These are phyloP conservation scores for Aegilops tauschii DNA, from an alignment of 176 grass and related monocot genomes.

Conservation along the genomic window DNA sequence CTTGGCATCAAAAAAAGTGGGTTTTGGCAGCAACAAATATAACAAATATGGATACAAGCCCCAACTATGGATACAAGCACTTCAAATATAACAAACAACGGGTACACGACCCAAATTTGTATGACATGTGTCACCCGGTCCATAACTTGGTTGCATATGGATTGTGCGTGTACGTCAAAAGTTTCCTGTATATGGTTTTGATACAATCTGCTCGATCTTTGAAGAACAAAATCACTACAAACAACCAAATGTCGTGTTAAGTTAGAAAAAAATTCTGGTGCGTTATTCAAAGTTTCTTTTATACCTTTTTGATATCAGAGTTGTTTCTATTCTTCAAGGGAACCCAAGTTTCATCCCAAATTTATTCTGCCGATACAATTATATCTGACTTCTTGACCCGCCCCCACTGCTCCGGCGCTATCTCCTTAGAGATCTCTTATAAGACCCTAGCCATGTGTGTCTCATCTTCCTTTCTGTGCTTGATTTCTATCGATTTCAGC, in stretches of 20 bases:
- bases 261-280: too few relatives aligned
- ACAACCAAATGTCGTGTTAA: too few relatives aligned
- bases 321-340: too few relatives aligned
- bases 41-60: neutral
- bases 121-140: too few relatives aligned
- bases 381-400: neutral
- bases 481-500: neutral
- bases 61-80: constrained; percentile 76
- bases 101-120: neutral
- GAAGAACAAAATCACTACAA: too few relatives aligned
- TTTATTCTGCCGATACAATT: neutral
- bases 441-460: neutral
- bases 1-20: constrained; percentile 77
- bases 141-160: too few relatives aligned
- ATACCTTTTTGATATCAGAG: too few relatives aligned
- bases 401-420: neutral
- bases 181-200: too few relatives aligned
- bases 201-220: too few relatives aligned
- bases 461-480: neutral
- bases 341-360: too few relatives aligned
- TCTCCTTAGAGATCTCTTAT: neutral
- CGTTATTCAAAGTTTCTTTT: too few relatives aligned
- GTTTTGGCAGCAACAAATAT: constrained; percentile 52
- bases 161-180: too few relatives aligned
- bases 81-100: constrained; percentile 55